phyloP scores from a whole-genome alignment of 164 flowering plant genomes.

The Cinnamomum chago region DNA sequence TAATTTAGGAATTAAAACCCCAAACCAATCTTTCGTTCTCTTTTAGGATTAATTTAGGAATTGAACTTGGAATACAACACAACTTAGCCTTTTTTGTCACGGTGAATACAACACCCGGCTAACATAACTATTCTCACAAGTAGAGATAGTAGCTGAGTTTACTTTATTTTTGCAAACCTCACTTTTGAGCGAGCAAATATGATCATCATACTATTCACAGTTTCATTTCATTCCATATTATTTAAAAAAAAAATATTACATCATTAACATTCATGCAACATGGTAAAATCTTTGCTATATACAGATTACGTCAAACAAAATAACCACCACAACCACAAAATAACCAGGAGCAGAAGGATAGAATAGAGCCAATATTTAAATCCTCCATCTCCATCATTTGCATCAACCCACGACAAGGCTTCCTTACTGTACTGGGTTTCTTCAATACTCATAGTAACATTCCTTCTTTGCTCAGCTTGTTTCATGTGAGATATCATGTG shows the following conservation, averaged over 20 bases:
- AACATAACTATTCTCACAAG: no score
- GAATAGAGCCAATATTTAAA: constrained; percentile 16
- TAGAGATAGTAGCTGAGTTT: no score
- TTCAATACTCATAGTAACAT: not conserved
- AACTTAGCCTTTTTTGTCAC: no score
- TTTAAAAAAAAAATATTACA: not conserved
- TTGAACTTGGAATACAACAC: no score
- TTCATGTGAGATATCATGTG: no score
- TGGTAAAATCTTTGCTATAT: not conserved
- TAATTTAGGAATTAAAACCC: no score
- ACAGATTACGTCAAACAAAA: not conserved
- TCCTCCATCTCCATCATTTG: constrained; percentile 14
- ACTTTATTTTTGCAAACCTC: no score
- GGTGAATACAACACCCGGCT: no score
- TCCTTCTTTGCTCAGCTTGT: constrained; percentile 20
- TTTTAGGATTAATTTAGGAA: no score
- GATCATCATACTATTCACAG: no score
- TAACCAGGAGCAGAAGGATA: constrained; percentile 8
- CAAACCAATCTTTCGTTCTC: no score
- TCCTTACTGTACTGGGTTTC: constrained; percentile 20
- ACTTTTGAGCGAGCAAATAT: no score
- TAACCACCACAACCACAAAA: constrained; percentile 6
- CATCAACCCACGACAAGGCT: constrained; percentile 32
- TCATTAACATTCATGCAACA: not conserved
- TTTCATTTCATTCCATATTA: not conserved